Conservation (phyloP, 2,329 filamentous ascomycete species). For the Colletotrichum australisinense region DNA sequence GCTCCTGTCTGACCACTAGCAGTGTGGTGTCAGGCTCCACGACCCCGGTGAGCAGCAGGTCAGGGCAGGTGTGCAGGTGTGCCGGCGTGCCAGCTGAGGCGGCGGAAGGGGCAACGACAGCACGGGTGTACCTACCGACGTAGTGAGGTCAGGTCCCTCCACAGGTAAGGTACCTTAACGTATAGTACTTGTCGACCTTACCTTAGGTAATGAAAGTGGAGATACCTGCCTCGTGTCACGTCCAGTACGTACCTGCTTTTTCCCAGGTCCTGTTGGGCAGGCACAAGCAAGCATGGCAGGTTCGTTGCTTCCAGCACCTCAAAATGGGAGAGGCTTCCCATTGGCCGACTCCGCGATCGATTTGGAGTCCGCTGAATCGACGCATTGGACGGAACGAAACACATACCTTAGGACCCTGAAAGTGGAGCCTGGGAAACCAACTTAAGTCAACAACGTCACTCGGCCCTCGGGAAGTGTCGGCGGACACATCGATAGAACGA, state of each 20-base stretch:
- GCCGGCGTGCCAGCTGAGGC: constrained; percentile 30
- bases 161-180: background rate
- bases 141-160: background rate
- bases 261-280: background rate
- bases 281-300: background rate
- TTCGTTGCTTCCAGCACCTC: background rate
- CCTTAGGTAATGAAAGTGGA: background rate
- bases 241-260: constrained; percentile 20
- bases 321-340: background rate
- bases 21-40: constrained; percentile 1
- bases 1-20: constrained; percentile 16
- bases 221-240: background rate
- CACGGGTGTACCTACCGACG: constrained; percentile 18
- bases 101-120: constrained; percentile 19
- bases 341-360: constrained; percentile 29
- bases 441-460: constrained; percentile 37
- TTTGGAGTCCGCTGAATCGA: constrained; percentile 25
- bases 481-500: constrained; percentile 5
- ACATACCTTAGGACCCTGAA: constrained; percentile 20
- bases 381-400: constrained; percentile 28
- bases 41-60: constrained; percentile 12
- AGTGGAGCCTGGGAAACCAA: constrained; percentile 31
- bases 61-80: constrained; percentile 25
- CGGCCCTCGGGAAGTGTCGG: constrained; percentile 24
- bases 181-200: background rate